Percentiles rank a stretch among this genome's conserved stretches.
Conservation (phyloP, 2,329 filamentous ascomycete genomes). For the Colletotrichum sp. region DNA sequence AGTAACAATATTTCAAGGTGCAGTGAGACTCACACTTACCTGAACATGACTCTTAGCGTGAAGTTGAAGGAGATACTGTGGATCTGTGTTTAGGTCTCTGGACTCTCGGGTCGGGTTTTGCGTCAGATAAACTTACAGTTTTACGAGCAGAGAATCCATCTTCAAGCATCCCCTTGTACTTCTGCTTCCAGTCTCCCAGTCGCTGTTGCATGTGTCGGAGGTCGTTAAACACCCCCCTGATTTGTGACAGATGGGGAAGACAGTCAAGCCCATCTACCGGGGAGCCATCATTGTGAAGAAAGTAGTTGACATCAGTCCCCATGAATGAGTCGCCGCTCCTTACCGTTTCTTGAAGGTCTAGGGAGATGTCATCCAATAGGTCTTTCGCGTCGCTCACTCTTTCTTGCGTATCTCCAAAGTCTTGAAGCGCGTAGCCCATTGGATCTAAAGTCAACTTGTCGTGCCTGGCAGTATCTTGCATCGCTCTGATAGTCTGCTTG, state of each 20-base stretch:
- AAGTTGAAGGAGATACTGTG: too few relatives aligned
- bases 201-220: background rate
- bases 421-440: too few relatives aligned
- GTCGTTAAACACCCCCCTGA: background rate
- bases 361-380: accelerated
- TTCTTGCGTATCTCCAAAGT: background rate
- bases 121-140: too few relatives aligned
- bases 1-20: too few relatives aligned
- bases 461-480: too few relatives aligned
- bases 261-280: background rate
- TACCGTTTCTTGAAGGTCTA: background rate
- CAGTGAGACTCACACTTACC: too few relatives aligned
- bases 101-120: too few relatives aligned
- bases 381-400: background rate
- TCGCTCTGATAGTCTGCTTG: accelerated
- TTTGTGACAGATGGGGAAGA: background rate
- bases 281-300: background rate
- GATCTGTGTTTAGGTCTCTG: too few relatives aligned
- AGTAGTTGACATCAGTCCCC: background rate
- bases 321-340: background rate
- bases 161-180: background rate
- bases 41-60: too few relatives aligned
- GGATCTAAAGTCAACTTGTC: too few relatives aligned
- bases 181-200: background rate
- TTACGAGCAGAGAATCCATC: background rate